A percentile compares a stretch with the other conserved stretches of the same genome.
These are phyloP conservation scores for Alternaria brassicae DNA, from an alignment of 2,329 filamentous ascomycete genomes.

Conservation along the genomic window DNA sequence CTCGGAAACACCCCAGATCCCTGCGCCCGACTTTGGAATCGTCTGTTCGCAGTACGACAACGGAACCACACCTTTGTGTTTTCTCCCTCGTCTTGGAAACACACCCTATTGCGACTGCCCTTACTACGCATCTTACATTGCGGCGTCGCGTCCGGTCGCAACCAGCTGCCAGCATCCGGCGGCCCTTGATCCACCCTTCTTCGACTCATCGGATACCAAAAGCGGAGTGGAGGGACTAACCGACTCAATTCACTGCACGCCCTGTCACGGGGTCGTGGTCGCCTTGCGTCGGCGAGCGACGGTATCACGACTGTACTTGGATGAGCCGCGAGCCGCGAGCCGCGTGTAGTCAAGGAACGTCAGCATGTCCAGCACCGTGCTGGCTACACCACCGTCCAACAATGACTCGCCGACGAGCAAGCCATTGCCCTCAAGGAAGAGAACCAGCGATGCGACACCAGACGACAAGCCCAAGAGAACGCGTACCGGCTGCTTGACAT, in stretches of 20 bases:
- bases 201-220: background rate
- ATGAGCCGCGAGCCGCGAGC: constrained; percentile 5
- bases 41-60: constrained; percentile 7
- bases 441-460: constrained; percentile 32
- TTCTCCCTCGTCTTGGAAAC: constrained; percentile 9
- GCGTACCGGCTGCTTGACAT: constrained; percentile 89
- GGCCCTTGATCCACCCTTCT: background rate
- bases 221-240: constrained; percentile 9
- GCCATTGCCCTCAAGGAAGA: constrained; percentile 25
- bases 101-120: background rate
- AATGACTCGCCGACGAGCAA: constrained; percentile 31
- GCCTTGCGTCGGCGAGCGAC: constrained; percentile 9
- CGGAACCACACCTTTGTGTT: background rate
- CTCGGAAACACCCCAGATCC: background rate
- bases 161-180: background rate
- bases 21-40: background rate
- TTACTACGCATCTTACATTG: constrained; percentile 4
- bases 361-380: constrained; percentile 33
- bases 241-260: constrained; percentile 8
- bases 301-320: constrained; percentile 2
- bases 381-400: constrained; percentile 29
- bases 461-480: constrained; percentile 78
- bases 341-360: background rate
- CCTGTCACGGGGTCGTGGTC: constrained; percentile 13
- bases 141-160: constrained; percentile 3